Base-by-base conservation (phyloP, 2,329 filamentous ascomycete species). In the Colletotrichum tofieldiae region DNA sequence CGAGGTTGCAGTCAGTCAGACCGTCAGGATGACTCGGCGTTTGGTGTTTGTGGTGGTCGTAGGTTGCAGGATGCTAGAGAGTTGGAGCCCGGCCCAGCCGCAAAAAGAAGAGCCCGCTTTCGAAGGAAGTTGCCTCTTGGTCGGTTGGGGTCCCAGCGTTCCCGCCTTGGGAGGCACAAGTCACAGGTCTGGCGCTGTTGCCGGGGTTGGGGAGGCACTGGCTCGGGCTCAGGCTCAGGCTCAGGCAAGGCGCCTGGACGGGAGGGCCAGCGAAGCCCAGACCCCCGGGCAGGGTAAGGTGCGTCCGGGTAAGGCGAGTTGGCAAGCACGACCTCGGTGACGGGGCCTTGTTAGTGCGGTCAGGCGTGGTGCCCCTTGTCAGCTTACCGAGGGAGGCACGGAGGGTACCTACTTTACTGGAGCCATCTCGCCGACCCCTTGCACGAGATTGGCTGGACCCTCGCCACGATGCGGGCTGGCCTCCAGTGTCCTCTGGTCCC, bases 61-160 rank as follows among this genome's bases (percentile, higher is more conserved):
- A 54, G 61, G 69, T 43, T 69, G 65, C 65, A 72, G 69, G 60
- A 64, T 68, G 69, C 69, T 23, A 26, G 52, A 68, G 69, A 52
- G 69, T 26, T 39, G 65, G 65, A 59, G 43, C 58, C 51, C 37
- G 58, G 56, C 43, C 58, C 39, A 69, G 64, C 69, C 59, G 64
- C 54, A 66, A 58, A 58, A 70, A 43, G 29, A 45, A 29, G 67
- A 64, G 35, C 55, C 47, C 67, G 26, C 52, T 63, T 45, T 45
- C 37, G 39, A 52, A 11, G 23, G 39, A 52, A 11, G 23, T 52
- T 32, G 18, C 49, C 23, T 29, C 39, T n/a, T 11, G 16, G 35
- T 58, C 35, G n/a, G 39, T 18, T n/a, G n/a, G 39, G 65, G 39
- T 68, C 58, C 49, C 60, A 47, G 37, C 61, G 55, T 9, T 9